Conservation (phyloP, 2,329 filamentous ascomycete species). For the Sporothrix euskadiensis region DNA sequence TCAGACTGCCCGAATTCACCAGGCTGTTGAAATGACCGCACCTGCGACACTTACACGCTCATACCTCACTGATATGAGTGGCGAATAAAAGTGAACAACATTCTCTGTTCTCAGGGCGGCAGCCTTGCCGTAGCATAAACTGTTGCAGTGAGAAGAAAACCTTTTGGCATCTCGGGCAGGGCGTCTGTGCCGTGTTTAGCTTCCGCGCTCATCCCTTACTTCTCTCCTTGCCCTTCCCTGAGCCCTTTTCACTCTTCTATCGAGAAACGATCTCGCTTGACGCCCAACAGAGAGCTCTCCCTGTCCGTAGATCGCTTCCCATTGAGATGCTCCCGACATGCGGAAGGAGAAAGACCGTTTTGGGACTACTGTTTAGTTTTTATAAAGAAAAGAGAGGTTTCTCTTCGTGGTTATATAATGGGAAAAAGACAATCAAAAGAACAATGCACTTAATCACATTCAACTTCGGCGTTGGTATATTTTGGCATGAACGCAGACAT, state of each 20-base stretch:
- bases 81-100: conserved; percentile 1
- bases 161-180: not conserved
- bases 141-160: not conserved
- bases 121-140: not conserved
- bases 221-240: not conserved
- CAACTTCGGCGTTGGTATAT: not conserved
- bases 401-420: not conserved
- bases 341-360: not conserved
- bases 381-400: not conserved
- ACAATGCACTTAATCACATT: not conserved
- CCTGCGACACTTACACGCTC: not conserved
- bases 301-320: not conserved
- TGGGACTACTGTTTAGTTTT: not conserved
- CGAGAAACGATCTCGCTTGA: not conserved
- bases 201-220: not conserved
- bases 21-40: conserved; percentile 1
- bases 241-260: not conserved
- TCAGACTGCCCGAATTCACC: not conserved
- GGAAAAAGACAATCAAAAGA: not conserved
- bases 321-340: not conserved
- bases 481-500: not conserved
- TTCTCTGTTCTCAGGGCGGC: not conserved
- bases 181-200: not conserved
- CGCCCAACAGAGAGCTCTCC: not conserved
- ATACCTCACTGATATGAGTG: not conserved